These are phyloP conservation scores for Cenchrus purpureus DNA, from an alignment of 176 grass and related monocot species.

Conservation along the genomic window DNA sequence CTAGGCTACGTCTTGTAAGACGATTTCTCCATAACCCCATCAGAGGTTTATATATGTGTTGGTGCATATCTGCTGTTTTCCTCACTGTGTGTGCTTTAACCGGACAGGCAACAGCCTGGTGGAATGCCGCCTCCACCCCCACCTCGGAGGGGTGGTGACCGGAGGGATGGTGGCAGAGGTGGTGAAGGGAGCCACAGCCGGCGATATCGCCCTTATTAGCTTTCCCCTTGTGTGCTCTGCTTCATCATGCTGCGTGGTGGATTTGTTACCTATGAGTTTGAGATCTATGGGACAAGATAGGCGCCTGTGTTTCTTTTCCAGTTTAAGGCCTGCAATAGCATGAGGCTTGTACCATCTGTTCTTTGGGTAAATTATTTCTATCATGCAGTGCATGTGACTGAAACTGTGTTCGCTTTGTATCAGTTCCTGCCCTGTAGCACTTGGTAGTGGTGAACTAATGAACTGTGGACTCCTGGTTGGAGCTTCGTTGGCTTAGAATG, in stretches of 20 bases:
- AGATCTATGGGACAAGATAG: constrained; percentile 14
- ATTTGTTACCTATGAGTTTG: constrained; percentile 17
- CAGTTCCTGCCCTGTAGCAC: no score
- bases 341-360: background rate
- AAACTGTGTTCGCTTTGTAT: background rate
- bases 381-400: constrained; percentile 25
- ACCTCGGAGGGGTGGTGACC: constrained; percentile 58
- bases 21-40: background rate
- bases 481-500: background rate
- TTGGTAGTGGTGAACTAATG: background rate
- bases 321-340: constrained; percentile 21
- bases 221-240: background rate
- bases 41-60: background rate
- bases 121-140: constrained; percentile 53
- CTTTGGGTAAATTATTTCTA: background rate
- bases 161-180: constrained; percentile 56
- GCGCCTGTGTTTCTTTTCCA: constrained; percentile 24
- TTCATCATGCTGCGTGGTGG: background rate
- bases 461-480: background rate
- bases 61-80: background rate
- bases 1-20: constrained; percentile 97
- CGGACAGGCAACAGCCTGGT: constrained; percentile 82
- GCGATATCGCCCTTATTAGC: constrained; percentile 82
- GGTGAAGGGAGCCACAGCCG: constrained; percentile 60
- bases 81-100: constrained; percentile 22